Conservation (phyloP, 225 moss, liverwort and hornwort genomes). For the Marchantia paleacea region DNA sequence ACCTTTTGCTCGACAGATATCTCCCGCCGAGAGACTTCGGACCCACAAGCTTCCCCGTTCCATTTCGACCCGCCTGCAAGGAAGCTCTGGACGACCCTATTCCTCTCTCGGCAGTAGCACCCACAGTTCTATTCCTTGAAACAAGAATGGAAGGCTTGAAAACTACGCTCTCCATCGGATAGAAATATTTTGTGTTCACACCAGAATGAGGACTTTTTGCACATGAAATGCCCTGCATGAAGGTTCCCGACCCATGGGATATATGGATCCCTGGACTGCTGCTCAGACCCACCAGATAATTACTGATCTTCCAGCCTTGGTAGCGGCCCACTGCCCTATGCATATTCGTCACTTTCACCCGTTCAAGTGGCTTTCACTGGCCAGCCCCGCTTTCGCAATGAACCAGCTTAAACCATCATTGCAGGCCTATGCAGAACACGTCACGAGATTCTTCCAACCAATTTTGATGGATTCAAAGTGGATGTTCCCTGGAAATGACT, state of each 20-base stretch:
- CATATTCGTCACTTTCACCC: constrained; percentile 24
- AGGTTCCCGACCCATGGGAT: constrained; percentile 5
- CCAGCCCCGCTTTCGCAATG: background rate
- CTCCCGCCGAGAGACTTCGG: constrained; percentile 14
- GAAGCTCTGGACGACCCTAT: background rate
- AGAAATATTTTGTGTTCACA: constrained; percentile 4
- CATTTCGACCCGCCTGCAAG: constrained; percentile 2
- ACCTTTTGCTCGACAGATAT: constrained; percentile 21
- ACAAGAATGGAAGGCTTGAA: constrained; percentile 15
- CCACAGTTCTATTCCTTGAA: background rate
- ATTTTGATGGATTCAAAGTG: too few relatives aligned
- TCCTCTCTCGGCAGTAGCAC: background rate
- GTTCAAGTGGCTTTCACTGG: background rate
- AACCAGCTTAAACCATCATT: too few relatives aligned
- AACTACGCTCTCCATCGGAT: constrained; percentile 21
- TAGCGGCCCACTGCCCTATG: constrained; percentile 36
- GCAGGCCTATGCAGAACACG: too few relatives aligned
- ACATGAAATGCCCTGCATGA: background rate
- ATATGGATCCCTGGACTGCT: background rate
- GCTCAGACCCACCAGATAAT: constrained; percentile 9
- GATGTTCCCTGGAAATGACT: too few relatives aligned
- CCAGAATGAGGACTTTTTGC: constrained; percentile 3
- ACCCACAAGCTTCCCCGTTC: background rate
- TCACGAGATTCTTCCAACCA: too few relatives aligned
- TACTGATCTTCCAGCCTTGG: constrained; percentile 24